Base-by-base conservation (phyloP, 2,329 filamentous ascomycete genomes). In the Gnomoniopsis sp. region DNA sequence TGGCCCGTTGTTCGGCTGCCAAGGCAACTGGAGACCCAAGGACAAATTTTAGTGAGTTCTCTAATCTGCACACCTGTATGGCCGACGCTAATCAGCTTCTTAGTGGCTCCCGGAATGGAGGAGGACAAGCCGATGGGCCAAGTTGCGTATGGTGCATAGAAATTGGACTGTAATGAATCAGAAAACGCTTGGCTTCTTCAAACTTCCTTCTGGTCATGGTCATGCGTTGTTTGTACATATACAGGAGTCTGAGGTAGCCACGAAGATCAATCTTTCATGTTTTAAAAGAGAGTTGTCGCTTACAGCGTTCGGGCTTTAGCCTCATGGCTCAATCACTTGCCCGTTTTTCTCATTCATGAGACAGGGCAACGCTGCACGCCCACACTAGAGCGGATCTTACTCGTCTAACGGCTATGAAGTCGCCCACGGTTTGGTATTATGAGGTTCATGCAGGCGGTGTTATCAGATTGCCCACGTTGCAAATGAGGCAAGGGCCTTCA, bases 1-100 rank as follows among this genome's bases (percentile, higher is more conserved):
- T 99, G 95, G 95, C 95, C 61, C 90, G 95, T 72, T 97, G 92
- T 82, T 96, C 92, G 52, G 93, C 91, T 55, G 90, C 93, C 65
- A 98, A 97, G 84, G 89, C 88, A 59, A 87, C 86, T 11, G 87
- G 88, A 62, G 90, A 92, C 76, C 84, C 88, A 58, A 81, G 89
- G 73, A 92, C 86, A 57, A 91, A 92, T 76, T 85, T 91, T 66
- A 88, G 53, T 55, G 36, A 55, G 53, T 55, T 15, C 23, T n/a
- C 3, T 7, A n/a, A 19, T 21, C 8, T 22, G n/a, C 22, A 6
- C 10, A 10, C 15, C n/a, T 26, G 33, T 7, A 14, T n/a, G 19
- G 26, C n/a, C 8, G 19, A 38, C 49, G 53, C 53, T 55, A 48
- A 55, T 11, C n/a, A 17, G 17, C 4, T 49, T 7, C 3, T 3